A percentile compares a stretch with the other conserved stretches of the same genome.
Evolutionary conservation across 169 alveolate genomes (phyloP).

Genomic region (Eimeria sp.): DNA sequence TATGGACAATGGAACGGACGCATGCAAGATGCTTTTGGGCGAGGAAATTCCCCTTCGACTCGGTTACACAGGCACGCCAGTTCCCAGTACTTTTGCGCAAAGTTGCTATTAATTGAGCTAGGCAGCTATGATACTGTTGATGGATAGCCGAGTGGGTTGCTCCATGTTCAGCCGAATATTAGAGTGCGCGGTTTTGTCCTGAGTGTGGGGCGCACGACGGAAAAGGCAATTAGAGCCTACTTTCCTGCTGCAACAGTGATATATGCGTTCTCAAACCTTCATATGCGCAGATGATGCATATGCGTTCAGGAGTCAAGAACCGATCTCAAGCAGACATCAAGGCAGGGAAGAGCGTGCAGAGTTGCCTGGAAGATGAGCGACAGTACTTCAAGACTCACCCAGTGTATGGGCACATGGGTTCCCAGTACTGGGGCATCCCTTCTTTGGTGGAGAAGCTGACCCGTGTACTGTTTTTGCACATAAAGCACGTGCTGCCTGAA

Average conservation of each 20-base stretch:
- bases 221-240: constrained; percentile 86
- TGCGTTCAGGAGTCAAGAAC: constrained; percentile 92
- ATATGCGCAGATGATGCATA: not conserved
- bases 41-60: constrained; percentile 97
- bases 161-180: constrained; percentile 90
- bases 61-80: constrained; percentile 96
- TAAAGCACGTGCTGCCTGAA: constrained; percentile 97
- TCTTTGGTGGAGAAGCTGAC: constrained; percentile 97
- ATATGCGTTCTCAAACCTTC: not conserved
- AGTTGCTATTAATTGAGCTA: not conserved
- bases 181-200: not conserved
- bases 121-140: constrained; percentile 85
- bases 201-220: not conserved
- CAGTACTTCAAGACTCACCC: constrained; percentile 96
- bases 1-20: constrained; percentile 99
- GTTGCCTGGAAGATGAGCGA: constrained; percentile 93
- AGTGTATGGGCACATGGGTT: constrained; percentile 96
- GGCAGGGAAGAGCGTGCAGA: constrained; percentile 91
- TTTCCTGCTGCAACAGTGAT: not conserved
- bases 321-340: constrained; percentile 94
- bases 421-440: constrained; percentile 97
- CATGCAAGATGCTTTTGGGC: constrained; percentile 97
- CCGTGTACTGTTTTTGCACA: constrained; percentile 97
- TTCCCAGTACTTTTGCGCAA: not conserved
- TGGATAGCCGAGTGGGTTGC: constrained; percentile 91